Base-by-base conservation (phyloP, 495 filamentous ascomycete species). In the Penicillium odoratum region DNA sequence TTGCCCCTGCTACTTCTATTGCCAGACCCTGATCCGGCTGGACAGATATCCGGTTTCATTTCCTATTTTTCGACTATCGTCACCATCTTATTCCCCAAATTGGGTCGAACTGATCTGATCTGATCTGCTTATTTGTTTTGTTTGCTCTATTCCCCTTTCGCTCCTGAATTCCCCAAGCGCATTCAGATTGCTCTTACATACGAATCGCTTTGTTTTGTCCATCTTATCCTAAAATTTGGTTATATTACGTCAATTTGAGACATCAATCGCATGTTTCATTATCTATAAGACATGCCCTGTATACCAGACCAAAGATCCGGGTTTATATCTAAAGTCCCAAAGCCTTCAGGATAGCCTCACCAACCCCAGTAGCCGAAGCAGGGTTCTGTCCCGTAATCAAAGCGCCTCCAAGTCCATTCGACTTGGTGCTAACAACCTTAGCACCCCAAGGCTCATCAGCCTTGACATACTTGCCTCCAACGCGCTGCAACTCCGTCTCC, bases 351-450 rank as follows among this genome's bases (percentile, higher is more conserved):
- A 82, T 66, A 18, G 63, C 78, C 73, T 87, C 77, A 0, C 80
- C 88, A 47, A 91, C 73, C 0, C 67, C 78, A 29, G 73, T 76
- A 11, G 86, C 87, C 67, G 83, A 86, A 8, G 79, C 81, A 15
- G 89, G 89, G 61, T 91, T 92, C 76, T 92, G 88, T 0, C 89
- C 89, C 3, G 89, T 91, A 57, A 92, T 87, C 53, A 92, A 53
- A 62, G 72, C 75, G 0, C 85, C 67, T 1, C 70, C 74, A 28
- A 68, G 42, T 18, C 65, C 71, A 47, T 61, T 59, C 4, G 67
- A 62, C 64, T 72, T 72, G 45, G 80, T 79, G 30, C 85, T 79
- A 28, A 84, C 78, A 11, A 90, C 83, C 69, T 87, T 81, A 68
- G 73, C 74, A 0, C 61, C 83, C 82, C 80, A 91, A 7, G 76